Conservation (phyloP, 108 stramenopile species). For the Discostella stelligeroides region DNA sequence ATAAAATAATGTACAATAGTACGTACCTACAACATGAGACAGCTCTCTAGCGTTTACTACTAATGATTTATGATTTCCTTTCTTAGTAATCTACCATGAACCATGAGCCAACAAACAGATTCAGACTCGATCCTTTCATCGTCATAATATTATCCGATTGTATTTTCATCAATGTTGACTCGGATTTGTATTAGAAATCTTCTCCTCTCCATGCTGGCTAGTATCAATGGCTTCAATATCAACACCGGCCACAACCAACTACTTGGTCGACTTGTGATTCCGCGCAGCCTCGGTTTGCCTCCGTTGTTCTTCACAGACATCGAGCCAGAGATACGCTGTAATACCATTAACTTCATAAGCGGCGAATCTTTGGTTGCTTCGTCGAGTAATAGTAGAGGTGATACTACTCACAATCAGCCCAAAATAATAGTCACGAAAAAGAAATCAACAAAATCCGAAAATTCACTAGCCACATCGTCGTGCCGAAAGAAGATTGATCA, state of each 20-base stretch:
- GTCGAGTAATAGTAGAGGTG: too few species aligned
- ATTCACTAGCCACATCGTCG: background rate
- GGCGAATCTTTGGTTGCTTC: background rate
- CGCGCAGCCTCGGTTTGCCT: background rate
- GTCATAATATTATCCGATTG: too few species aligned
- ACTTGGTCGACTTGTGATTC: background rate
- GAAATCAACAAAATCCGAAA: background rate
- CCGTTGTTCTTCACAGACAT: slow-evolving; percentile 25
- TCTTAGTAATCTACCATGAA: too few species aligned
- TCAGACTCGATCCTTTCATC: too few species aligned
- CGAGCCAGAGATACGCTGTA: slow-evolving; percentile 20
- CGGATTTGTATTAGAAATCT: background rate
- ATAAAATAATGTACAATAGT: too few species aligned
- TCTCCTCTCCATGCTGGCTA: background rate
- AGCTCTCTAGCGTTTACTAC: too few species aligned
- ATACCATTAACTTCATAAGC: background rate
- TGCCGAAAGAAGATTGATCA: background rate
- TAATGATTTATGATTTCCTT: too few species aligned
- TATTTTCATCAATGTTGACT: slow-evolving; percentile 2
- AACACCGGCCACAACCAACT: too few species aligned
- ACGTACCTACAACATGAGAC: too few species aligned
- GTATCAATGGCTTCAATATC: slow-evolving; percentile 16
- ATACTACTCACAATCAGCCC: too few species aligned
- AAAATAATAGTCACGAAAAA: background rate
- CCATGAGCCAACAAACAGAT: too few species aligned